Evolutionary conservation across 2,329 filamentous ascomycete genomes (phyloP).

Genomic region (Neonectria magnoliae): DNA sequence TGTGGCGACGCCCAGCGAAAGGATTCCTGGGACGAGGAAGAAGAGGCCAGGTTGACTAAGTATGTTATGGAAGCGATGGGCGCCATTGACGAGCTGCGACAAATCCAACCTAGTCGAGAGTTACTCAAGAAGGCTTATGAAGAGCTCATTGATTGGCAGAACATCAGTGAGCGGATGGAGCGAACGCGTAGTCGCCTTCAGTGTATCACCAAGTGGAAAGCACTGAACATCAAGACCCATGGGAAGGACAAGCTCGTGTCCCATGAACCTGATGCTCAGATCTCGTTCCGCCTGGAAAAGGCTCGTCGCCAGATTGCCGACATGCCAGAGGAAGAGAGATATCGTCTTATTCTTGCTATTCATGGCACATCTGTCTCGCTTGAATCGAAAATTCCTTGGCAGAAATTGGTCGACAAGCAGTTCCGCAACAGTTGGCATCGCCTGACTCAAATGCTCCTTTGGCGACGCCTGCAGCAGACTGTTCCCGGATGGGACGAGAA

Average conservation of each 20-base stretch:
- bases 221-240: slow-evolving; percentile 50
- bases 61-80: slow-evolving; percentile 64
- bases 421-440: slow-evolving; percentile 54
- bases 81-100: slow-evolving; percentile 54
- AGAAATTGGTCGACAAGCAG: slow-evolving; percentile 52
- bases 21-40: slow-evolving; percentile 68
- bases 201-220: slow-evolving; percentile 74
- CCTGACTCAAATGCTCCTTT: slow-evolving; percentile 50
- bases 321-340: slow-evolving; percentile 58
- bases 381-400: slow-evolving; percentile 63
- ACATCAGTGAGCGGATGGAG: slow-evolving; percentile 70
- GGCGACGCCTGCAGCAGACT: slow-evolving; percentile 50
- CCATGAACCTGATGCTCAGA: slow-evolving; percentile 45
- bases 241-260: slow-evolving; percentile 48
- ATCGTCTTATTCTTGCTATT: slow-evolving; percentile 56
- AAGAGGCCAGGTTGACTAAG: slow-evolving; percentile 64
- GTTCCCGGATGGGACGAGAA: slow-evolving; percentile 46
- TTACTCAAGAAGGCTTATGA: slow-evolving; percentile 56
- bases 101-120: slow-evolving; percentile 45
- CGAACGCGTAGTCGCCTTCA: slow-evolving; percentile 72
- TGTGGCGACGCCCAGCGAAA: slow-evolving; percentile 63
- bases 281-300: slow-evolving; percentile 55
- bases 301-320: slow-evolving; percentile 54
- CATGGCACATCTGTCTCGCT: slow-evolving; percentile 50
- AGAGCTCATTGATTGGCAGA: slow-evolving; percentile 71